phyloP scores from a whole-genome alignment of 495 filamentous ascomycete genomes.

The Sphaerosporella brunnea region DNA sequence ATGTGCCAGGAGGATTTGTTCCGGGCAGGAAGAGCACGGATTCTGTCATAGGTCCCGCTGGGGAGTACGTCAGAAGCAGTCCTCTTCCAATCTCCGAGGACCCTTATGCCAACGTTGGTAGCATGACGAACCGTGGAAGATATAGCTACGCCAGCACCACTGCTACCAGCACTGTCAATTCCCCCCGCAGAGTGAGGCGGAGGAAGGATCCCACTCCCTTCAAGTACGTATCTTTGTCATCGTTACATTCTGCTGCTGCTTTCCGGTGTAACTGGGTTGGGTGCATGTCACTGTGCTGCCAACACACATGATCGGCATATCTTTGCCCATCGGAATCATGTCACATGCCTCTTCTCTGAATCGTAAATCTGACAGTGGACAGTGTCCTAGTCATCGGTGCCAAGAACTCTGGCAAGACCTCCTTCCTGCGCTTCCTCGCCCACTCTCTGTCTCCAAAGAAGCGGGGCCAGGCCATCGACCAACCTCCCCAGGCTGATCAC shows the following conservation, averaged over 20 bases:
- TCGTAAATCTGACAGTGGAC: too few relatives aligned
- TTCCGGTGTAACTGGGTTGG: not conserved
- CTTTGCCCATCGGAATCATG: too few relatives aligned
- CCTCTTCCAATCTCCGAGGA: constrained; percentile 33
- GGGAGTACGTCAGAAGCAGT: constrained; percentile 18
- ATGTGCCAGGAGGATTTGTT: constrained; percentile 15
- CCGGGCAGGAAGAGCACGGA: constrained; percentile 31
- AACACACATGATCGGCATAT: not conserved
- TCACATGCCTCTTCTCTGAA: too few relatives aligned
- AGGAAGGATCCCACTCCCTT: constrained; percentile 95
- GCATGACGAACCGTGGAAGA: constrained; percentile 92
- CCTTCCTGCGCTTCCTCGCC: constrained; percentile 89
- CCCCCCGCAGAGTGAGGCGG: constrained; percentile 74
- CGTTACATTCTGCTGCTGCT: not conserved
- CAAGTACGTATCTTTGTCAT: constrained; percentile 48
- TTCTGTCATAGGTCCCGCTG: constrained; percentile 14
- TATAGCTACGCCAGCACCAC: constrained; percentile 94
- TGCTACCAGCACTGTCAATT: constrained; percentile 83
- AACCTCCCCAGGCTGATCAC: constrained; percentile 27
- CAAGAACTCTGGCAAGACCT: constrained; percentile 81
- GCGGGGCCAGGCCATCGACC: constrained; percentile 40
- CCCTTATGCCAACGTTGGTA: constrained; percentile 67
- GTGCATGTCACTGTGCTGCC: not conserved
- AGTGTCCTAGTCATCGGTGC: constrained; percentile 86
- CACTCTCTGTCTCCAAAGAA: constrained; percentile 66